Conservation (phyloP, 495 filamentous ascomycete species). For the Hypoxylon lenormandii region DNA sequence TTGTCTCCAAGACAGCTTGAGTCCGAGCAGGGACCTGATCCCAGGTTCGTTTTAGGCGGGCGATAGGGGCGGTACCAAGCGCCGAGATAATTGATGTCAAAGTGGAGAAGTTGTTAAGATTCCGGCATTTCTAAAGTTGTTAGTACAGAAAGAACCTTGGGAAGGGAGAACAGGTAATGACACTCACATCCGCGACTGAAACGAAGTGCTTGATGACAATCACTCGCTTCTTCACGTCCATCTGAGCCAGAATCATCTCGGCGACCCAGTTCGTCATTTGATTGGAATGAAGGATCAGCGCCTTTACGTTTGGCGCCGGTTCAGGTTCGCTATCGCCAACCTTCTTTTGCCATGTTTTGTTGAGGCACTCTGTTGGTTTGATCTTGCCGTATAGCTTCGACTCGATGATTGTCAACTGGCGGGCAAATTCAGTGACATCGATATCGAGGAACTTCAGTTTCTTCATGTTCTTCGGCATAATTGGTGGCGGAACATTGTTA, state of each 20-base stretch:
- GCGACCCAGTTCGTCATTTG: conserved; percentile 99
- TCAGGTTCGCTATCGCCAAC: conserved; percentile 82
- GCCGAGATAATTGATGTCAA: conserved; percentile 98
- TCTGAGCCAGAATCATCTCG: conserved; percentile 97
- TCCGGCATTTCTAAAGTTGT: conserved; percentile 82
- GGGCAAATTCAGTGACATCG: conserved; percentile 92
- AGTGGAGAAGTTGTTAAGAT: conserved; percentile 95
- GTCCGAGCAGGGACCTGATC: conserved; percentile 87
- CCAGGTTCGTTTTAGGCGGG: conserved; percentile 95
- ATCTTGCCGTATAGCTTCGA: conserved; percentile 94
- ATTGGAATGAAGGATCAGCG: conserved; percentile 95
- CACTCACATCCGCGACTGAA: conserved; percentile 87
- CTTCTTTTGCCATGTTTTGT: conserved; percentile 99
- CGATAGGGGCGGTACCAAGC: conserved; percentile 90
- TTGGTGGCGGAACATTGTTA: conserved; percentile 81
- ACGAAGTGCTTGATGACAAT: conserved; percentile 99
- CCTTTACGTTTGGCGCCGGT: conserved; percentile 92
- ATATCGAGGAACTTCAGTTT: conserved; percentile 99
- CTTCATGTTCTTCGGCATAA: conserved; percentile 99
- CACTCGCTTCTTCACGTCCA: conserved; percentile 92
- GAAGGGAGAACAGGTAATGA: conserved; percentile 13
- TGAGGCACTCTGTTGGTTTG: conserved; percentile 92
- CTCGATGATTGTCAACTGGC: conserved; percentile 96
- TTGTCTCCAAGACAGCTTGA: conserved; percentile 80
- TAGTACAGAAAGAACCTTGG: conserved; percentile 27